These are phyloP conservation scores for Epichloe sp. DNA, from an alignment of 2,329 filamentous ascomycete species.

Conservation along the genomic window DNA sequence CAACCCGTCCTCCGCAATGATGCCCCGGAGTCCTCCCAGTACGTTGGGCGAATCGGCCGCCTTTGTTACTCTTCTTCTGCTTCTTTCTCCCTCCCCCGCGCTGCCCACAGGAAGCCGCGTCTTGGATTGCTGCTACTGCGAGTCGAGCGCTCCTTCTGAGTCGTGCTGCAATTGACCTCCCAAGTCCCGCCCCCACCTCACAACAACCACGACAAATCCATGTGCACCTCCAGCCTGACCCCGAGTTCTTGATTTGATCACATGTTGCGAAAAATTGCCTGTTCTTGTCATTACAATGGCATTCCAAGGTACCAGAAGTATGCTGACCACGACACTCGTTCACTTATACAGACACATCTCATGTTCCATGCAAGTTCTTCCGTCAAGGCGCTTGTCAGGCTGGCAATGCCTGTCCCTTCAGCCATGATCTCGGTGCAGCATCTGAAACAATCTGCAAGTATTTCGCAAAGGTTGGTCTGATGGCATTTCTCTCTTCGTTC, in stretches of 20 bases:
- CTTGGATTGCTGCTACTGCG: not conserved
- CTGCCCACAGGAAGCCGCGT: not conserved
- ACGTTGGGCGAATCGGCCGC: not conserved
- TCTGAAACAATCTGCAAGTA: constrained; percentile 94
- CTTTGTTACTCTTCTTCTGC: not conserved
- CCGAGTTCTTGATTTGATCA: too few relatives aligned
- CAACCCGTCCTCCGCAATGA: constrained; percentile 13
- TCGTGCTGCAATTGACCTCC: not conserved
- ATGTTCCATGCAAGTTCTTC: constrained; percentile 99
- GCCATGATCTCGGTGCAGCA: constrained; percentile 76
- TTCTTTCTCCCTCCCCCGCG: not conserved
- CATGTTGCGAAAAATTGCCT: too few relatives aligned
- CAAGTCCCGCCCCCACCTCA: constrained; percentile 6
- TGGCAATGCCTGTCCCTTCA: constrained; percentile 89
- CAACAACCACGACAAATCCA: not conserved
- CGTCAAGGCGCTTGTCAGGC: constrained; percentile 92
- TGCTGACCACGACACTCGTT: not conserved
- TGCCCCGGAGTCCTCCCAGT: constrained; percentile 50
- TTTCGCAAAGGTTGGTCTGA: constrained; percentile 72
- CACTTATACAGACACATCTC: constrained; percentile 61
- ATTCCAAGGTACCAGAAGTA: not conserved
- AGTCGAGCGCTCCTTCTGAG: not conserved
- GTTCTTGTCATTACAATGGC: too few relatives aligned
- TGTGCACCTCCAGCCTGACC: not conserved
- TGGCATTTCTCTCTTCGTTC: not conserved